Evolutionary conservation across 306 rosid genomes (phyloP).

Genomic region (cucumber (Cucumis sativus)): Cucumber_9930_V3 NC_026655.2:22459001-22459500

Average conservation of each 20-base stretch:
- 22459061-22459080: slow-evolving; percentile 28
- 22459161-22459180: slow-evolving; percentile 83
- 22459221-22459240: background rate
- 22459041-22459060: background rate
- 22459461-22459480: background rate
- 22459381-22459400: background rate
- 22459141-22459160: slow-evolving; percentile 74
- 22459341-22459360: background rate
- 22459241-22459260: background rate
- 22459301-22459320: background rate
- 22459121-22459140: slow-evolving; percentile 88
- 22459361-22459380: background rate
- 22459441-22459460: background rate
- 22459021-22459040: background rate
- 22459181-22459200: background rate
- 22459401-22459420: background rate
- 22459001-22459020: background rate
- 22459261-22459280: background rate
- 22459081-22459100: slow-evolving; percentile 45
- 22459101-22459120: slow-evolving; percentile 90
- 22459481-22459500: background rate
- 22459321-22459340: background rate
- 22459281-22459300: background rate
- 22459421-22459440: background rate
- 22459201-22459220: background rate